phyloP scores from a whole-genome alignment of 2,329 filamentous ascomycete genomes.

The Aspergillus nomiae region DNA sequence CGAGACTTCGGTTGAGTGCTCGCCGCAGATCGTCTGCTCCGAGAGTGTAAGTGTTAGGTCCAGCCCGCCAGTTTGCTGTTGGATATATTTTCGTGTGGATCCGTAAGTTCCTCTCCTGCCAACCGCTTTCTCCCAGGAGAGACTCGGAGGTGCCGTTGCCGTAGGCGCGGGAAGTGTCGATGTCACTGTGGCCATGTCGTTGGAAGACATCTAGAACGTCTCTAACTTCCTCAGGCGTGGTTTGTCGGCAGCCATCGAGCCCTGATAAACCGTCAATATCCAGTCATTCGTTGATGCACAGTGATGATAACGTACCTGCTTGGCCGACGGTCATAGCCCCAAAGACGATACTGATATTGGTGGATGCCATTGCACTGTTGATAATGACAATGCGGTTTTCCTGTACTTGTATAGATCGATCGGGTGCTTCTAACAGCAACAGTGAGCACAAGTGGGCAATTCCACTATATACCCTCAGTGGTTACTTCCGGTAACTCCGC shows the following conservation, averaged over 20 bases:
- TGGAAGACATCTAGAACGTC: constrained; percentile 26
- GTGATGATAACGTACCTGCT: background rate
- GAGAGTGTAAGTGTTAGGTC: constrained; percentile 25
- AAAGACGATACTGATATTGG: constrained; percentile 1
- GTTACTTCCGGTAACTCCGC: background rate
- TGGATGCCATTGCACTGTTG: background rate
- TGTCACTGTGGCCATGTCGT: constrained; percentile 25
- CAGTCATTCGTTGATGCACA: background rate
- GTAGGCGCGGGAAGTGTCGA: constrained; percentile 34
- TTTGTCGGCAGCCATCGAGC: background rate
- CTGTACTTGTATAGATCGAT: too few relatives aligned
- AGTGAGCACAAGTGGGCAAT: too few relatives aligned
- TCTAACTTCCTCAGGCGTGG: background rate
- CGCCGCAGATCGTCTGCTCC: constrained; percentile 34
- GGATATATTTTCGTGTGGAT: constrained; percentile 50
- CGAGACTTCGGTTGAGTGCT: constrained; percentile 37
- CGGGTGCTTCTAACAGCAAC: too few relatives aligned
- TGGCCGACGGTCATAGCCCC: constrained; percentile 11
- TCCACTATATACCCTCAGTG: too few relatives aligned
- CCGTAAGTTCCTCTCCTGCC: constrained; percentile 38
- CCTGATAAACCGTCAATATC: background rate
- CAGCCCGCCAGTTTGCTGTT: constrained; percentile 4
- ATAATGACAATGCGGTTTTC: too few relatives aligned
- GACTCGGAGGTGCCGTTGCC: constrained; percentile 32
- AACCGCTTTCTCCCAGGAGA: constrained; percentile 37